A percentile compares a stretch with the other conserved stretches of the same genome.
These are phyloP conservation scores for Oryza glumipatula DNA, from an alignment of 176 grass and related monocot species.

Conservation along the genomic window DNA sequence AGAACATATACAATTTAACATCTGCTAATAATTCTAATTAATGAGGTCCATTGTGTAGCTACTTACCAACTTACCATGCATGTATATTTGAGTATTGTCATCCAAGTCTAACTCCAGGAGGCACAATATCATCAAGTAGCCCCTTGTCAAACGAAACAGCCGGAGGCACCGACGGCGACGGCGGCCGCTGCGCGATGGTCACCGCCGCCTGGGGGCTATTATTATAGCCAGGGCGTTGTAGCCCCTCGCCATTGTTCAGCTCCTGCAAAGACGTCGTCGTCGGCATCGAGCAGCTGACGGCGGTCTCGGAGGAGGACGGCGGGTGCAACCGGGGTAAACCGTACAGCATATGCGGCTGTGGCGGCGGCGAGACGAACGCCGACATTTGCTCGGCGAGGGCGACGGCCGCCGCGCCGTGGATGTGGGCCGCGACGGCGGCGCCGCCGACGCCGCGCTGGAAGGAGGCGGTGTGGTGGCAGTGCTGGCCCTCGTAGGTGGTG, in stretches of 20 bases:
- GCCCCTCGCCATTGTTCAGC: slow-evolving; percentile 11
- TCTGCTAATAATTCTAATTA: neutral
- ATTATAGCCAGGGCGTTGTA: neutral
- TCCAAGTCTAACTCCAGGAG: slow-evolving; percentile 68
- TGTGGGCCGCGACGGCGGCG: neutral
- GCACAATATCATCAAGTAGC: slow-evolving; percentile 81
- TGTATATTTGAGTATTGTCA: slow-evolving; percentile 21
- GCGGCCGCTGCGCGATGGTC: neutral
- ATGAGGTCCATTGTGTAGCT: neutral
- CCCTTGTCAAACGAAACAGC: slow-evolving; percentile 49
- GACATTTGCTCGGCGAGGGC: slow-evolving; percentile 56
- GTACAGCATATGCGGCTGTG: slow-evolving; percentile 28
- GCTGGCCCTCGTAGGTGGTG: slow-evolving; percentile 97
- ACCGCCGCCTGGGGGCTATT: neutral
- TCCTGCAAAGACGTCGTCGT: slow-evolving; percentile 16
- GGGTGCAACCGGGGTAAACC: slow-evolving; percentile 31
- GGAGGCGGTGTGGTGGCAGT: slow-evolving; percentile 67
- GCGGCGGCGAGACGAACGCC: slow-evolving; percentile 13
- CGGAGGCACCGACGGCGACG: neutral
- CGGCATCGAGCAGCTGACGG: neutral
- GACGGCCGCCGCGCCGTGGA: slow-evolving; percentile 49
- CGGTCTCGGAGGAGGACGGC: slow-evolving; percentile 9
- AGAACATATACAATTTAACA: neutral
- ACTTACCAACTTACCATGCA: neutral
- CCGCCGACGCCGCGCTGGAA: slow-evolving; percentile 42